These are phyloP conservation scores for Fusarium setosum DNA, from an alignment of 2,329 filamentous ascomycete species.

Conservation along the genomic window DNA sequence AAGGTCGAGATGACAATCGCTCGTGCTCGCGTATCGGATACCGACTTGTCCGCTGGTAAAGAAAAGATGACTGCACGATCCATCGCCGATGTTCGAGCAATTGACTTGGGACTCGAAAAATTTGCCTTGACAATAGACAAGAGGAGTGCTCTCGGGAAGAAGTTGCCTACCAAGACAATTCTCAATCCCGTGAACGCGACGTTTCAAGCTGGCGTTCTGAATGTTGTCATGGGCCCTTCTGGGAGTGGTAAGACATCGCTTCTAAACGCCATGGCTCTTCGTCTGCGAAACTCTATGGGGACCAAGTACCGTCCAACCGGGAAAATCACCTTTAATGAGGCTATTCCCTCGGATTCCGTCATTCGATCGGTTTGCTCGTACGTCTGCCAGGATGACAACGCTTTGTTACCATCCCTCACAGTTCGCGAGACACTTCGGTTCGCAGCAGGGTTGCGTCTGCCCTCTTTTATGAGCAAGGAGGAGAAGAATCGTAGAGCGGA, in stretches of 20 bases:
- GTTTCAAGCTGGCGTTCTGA: constrained; percentile 76
- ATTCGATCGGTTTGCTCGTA: constrained; percentile 80
- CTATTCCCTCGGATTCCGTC: constrained; percentile 74
- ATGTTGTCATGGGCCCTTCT: constrained; percentile 84
- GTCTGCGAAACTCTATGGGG: constrained; percentile 70
- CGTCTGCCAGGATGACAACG: constrained; percentile 83
- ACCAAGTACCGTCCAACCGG: constrained; percentile 73
- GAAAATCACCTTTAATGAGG: constrained; percentile 76
- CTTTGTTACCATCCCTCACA: constrained; percentile 77
- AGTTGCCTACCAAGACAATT: constrained; percentile 67
- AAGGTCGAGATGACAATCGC: constrained; percentile 78
- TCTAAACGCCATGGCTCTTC: constrained; percentile 77
- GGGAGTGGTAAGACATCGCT: constrained; percentile 82
- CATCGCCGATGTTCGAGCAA: constrained; percentile 64
- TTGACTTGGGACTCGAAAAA: constrained; percentile 72
- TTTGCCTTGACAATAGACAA: constrained; percentile 76
- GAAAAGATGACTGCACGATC: constrained; percentile 72
- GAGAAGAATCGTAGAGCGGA: constrained; percentile 77
- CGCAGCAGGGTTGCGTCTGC: constrained; percentile 77
- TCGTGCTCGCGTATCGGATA: constrained; percentile 67
- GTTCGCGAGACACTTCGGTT: constrained; percentile 80
- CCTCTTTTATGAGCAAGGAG: constrained; percentile 74
- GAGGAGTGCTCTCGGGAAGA: constrained; percentile 62
- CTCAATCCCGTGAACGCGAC: constrained; percentile 74
- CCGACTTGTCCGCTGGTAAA: constrained; percentile 75